A percentile compares a stretch with the other conserved stretches of the same genome.
These are phyloP conservation scores for Acacia pycnantha DNA, from an alignment of 331 rosid genomes.

Conservation along the genomic window DNA sequence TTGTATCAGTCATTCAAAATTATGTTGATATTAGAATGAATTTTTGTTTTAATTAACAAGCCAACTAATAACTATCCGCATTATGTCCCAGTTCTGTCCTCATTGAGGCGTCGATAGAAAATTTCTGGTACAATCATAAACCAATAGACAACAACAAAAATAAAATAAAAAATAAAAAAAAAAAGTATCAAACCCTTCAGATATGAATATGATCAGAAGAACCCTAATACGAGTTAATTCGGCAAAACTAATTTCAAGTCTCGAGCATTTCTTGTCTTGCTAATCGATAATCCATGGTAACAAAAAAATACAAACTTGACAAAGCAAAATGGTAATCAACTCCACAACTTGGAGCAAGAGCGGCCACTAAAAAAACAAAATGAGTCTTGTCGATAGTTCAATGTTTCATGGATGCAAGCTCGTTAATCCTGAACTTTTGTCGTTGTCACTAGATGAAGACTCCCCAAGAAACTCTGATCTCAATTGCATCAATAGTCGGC, in stretches of 20 bases:
- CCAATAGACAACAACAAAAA: neutral
- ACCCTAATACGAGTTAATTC: neutral
- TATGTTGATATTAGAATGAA: no score
- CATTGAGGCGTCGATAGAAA: conserved; percentile 62
- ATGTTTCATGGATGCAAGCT: neutral
- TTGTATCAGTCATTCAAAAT: neutral
- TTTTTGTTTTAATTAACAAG: neutral
- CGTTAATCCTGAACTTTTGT: neutral
- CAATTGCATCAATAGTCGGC: conserved; percentile 81
- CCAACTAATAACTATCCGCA: no score
- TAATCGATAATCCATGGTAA: neutral
- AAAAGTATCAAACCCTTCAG: neutral
- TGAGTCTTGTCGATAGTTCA: neutral
- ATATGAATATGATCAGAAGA: no score
- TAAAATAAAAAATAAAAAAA: no score
- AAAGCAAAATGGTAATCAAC: neutral
- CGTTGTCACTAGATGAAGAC: conserved; percentile 31
- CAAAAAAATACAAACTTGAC: neutral
- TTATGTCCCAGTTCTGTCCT: conserved; percentile 37
- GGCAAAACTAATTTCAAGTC: neutral
- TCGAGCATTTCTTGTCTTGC: neutral
- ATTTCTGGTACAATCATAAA: conserved; percentile 54
- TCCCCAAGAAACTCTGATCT: conserved; percentile 88
- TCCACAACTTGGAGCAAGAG: neutral
- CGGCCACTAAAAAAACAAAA: neutral